Evolutionary conservation across 768 basidiomycete species (phyloP).

Genomic region (Lactarius psammicola): DNA sequence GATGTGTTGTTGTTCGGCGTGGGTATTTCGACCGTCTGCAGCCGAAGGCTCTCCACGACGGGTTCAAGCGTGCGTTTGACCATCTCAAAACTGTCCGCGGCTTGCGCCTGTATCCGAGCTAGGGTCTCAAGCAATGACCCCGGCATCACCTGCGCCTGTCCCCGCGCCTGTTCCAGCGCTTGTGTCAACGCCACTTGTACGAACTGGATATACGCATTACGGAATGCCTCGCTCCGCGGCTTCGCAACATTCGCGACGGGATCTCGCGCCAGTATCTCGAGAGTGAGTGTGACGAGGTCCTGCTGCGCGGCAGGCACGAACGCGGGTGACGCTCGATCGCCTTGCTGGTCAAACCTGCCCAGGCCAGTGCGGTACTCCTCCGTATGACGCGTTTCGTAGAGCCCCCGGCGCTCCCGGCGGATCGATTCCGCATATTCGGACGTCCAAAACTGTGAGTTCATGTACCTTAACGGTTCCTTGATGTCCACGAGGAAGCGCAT

Average conservation of each 20-base stretch:
- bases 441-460: background rate
- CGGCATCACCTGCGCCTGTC: background rate
- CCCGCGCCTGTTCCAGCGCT: background rate
- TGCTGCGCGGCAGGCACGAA: background rate
- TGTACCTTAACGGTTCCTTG: background rate
- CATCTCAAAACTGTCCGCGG: background rate
- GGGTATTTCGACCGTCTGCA: too few species aligned
- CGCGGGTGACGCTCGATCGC: background rate
- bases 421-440: background rate
- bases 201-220: background rate
- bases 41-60: background rate
- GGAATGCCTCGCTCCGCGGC: background rate
- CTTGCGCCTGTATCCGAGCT: background rate
- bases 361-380: background rate
- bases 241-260: background rate
- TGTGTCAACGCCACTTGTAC: background rate
- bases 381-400: background rate
- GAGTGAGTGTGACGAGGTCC: background rate
- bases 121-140: background rate
- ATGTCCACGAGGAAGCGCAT: background rate
- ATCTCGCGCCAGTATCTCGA: background rate
- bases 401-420: background rate
- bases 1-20: background rate
- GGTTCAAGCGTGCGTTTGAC: background rate
- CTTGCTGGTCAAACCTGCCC: background rate